Evolutionary conservation across 257 asterid genomes (phyloP), one percentile per base, ranked within the genome.

Genomic region (Ophiorrhiza pumila): DNA sequence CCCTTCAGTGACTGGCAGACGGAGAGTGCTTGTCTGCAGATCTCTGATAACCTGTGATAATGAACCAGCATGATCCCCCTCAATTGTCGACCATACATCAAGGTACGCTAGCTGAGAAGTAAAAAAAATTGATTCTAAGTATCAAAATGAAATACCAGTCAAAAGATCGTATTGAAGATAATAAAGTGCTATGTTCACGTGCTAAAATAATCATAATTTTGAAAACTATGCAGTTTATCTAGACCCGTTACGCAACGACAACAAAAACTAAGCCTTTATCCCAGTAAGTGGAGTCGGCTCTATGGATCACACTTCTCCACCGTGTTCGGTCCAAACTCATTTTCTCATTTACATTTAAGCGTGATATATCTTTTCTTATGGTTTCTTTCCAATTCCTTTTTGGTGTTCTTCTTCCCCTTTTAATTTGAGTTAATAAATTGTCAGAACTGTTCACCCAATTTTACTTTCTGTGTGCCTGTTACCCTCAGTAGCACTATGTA

Each of bases 1-100:
- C 58, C 94, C 96, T 71, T 81, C 87, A n/a, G 87, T 81, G 71
- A 89, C 77, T 41, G 98, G 98, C 84, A 93, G 80, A 29, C 90
- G 91, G 74, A 89, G 75, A 77, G 89, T 85, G 87, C 89, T 80
- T 8, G 87, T 84, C 80, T 89, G 87, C 82, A 91, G 82, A 80
- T 89, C 94, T 84, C 78, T 88, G 80, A 83, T 79, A 72, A 78
- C 83, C 71, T 68, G 80, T 69, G 89, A 84, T 78, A 91, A 69
- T 58, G 92, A 88, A 78, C 80, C 84, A 39, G 82, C 78, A 58
- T 91, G 94, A 70, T 87, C 90, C 65, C 74, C 85, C 80, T 93
- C 96, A 53, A 88, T 77, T 65, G 84, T 81, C 59, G 91, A 79
- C 97, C 98, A 93, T 73, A 85, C 82, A 49, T 88, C 87, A 72